Base-by-base conservation (phyloP, 768 basidiomycete genomes). In the Leccinum disarticulatum region DNA sequence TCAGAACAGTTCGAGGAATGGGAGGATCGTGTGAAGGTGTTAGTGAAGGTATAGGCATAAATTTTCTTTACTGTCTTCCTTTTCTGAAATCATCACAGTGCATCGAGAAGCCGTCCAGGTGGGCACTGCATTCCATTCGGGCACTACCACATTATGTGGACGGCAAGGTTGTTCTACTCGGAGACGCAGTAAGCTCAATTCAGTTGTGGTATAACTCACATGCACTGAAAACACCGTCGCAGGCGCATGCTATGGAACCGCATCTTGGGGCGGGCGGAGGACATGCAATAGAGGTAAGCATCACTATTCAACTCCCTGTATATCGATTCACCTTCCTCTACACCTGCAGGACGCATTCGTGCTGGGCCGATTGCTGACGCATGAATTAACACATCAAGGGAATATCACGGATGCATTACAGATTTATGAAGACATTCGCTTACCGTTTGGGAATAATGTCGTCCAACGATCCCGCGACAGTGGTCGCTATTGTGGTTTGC, bases 221-320 rank as follows among this genome's bases (percentile, higher is more conserved):
- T 47, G 8, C 27, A 51, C 35, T 61, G 56, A 66, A 31, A 49
- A 19, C 41, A 11, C 10, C 4, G n/a, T 43, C 43, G n/a, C 47
- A 70, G 81, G 80, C 80, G 0, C 80, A 83, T 66, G 80, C 77
- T 0, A 80, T 80, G 75, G 70, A 76, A 4, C 80, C 80, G 0
- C 75, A 81, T 61, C 73, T 79, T 65, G 81, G 78, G 1, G 76
- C 79, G 0, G 81, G 82, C 3, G 83, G 80, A 3, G 79, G 80
- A 4, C 80, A 81, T 55, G 81, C 81, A 1, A 76, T 82, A n/a
- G 83, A 83, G 68, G 80, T 80, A 48, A 11, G 67, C 51, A 8
- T 43, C 19, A 15, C 15, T 64, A n/a, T 14, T 5, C 3, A 1
- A 5, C 15, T 11, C 3, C 6, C 4, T n/a, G 6, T 11, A 31